Evolutionary conservation across 371 early-diverging fungal genomes (phyloP).

Genomic region (Phascolomyces articulosus): DNA sequence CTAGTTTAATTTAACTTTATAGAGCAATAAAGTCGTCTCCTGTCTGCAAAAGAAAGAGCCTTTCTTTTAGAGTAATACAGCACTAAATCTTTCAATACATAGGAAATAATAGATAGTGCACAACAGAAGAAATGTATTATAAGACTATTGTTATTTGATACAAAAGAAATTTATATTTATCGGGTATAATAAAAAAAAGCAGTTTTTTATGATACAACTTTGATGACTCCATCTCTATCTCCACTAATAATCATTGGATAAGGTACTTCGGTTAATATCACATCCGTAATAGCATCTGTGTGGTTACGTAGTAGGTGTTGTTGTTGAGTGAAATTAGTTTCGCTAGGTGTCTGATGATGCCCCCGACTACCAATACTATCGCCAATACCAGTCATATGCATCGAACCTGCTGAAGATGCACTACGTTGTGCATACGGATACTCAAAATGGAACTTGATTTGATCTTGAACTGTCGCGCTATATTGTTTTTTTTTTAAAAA

Average conservation of each 20-base stretch:
- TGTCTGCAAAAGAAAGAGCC: no score
- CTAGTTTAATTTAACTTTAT: no score
- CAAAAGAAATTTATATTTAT: no score
- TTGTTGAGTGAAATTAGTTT: conserved; percentile 44
- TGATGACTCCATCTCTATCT: conserved; percentile 84
- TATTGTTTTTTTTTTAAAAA: background rate
- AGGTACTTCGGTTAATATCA: conserved; percentile 71
- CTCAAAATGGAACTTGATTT: conserved; percentile 59
- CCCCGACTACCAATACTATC: conserved; percentile 11
- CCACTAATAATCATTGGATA: conserved; percentile 79
- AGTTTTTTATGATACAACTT: conserved; percentile 58
- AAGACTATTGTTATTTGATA: no score
- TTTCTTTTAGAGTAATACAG: no score
- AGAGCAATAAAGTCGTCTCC: no score
- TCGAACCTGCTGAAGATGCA: conserved; percentile 14
- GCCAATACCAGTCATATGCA: conserved; percentile 13
- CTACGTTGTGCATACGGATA: conserved; percentile 39
- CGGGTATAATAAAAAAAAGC: background rate
- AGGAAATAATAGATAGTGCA: no score
- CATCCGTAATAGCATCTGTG: conserved; percentile 76
- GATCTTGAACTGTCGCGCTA: conserved; percentile 63
- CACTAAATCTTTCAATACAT: no score
- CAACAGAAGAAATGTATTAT: no score
- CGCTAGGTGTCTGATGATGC: conserved; percentile 8
- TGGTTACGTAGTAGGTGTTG: conserved; percentile 67